Evolutionary conservation across 2,329 filamentous ascomycete species (phyloP).

Genomic region (Botryotinia calthae): DNA sequence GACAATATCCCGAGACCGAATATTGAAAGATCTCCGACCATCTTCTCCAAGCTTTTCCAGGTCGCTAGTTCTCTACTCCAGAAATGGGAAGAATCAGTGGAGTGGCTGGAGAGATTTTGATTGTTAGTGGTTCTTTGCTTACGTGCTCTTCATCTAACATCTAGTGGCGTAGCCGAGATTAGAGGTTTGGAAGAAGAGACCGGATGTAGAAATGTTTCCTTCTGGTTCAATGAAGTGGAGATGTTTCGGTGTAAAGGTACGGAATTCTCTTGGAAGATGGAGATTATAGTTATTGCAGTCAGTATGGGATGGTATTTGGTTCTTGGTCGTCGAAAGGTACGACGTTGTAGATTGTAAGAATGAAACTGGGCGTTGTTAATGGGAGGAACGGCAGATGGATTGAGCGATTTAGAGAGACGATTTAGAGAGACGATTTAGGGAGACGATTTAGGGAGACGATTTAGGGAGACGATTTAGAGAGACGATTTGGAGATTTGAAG

Average conservation of each 20-base stretch:
- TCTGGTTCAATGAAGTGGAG: background rate
- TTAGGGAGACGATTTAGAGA: no score
- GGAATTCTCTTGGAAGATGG: background rate
- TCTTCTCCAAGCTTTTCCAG: slow-evolving; percentile 14
- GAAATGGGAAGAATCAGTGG: background rate
- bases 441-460: no score
- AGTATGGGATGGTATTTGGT: background rate
- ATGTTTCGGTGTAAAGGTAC: background rate
- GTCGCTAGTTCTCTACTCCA: background rate
- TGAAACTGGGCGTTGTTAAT: background rate
- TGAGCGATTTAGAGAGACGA: background rate
- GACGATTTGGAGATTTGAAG: background rate
- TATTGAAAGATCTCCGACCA: slow-evolving; percentile 18
- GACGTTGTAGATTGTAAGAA: no score
- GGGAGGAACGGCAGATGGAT: background rate
- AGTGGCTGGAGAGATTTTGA: background rate
- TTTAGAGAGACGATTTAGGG: no score
- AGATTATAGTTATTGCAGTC: background rate
- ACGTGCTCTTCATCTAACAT: slow-evolving; percentile 6
- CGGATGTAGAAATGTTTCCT: background rate
- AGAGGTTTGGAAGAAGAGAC: slow-evolving; percentile 1
- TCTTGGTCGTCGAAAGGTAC: background rate
- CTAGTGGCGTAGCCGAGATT: slow-evolving; percentile 8
- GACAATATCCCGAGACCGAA: background rate
- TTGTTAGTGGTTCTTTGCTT: background rate